Base-by-base conservation (phyloP, 2,329 filamentous ascomycete genomes). In the Didymella glomerata region DNA sequence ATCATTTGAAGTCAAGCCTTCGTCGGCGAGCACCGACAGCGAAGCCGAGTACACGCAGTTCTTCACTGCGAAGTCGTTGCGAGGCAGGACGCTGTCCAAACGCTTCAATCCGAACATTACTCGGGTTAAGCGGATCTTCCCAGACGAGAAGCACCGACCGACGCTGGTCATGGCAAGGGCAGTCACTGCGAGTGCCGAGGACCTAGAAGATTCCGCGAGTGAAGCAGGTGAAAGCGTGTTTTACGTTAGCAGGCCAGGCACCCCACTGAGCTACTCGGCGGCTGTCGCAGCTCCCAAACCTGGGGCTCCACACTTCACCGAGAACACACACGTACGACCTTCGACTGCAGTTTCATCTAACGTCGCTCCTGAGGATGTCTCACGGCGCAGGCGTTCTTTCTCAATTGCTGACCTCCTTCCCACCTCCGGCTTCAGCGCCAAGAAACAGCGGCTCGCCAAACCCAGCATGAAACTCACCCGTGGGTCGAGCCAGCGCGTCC, bases 121-220 rank as follows among this genome's bases (percentile, higher is more conserved):
- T 49, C 69, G 71, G n/a, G 69, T 80, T 48, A 80, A 78, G 53
- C 77, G 78, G 47, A 79, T 84, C 45, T 68, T 79, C 24, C 79
- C 81, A 34, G 76, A 80, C 54, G 68, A 75, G 16, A 77, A 77
- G 62, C 72, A 79, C 60, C 72, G 75, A 46, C 83, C 84, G 34
- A 83, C 81, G 42, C 75, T 86, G 41, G 68, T 85, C 40, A 75
- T 83, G 48, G 82, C 82, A 41, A 71, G 70, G 55, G 74, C 77
- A n/a, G 71, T 79, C 11, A 65, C 70, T 45, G 66, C 73, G 57
- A 55, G 64, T 56, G 60, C 67, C 51, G 64, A 77, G 18, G 74
- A 77, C 48, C 65, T 76, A 40, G 76, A 78, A 32, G 77, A 77
- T 28, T 71, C 70, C 32, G 63, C 69, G 13, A 78, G 74, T 53